Evolutionary conservation across 805 yeast species (phyloP).

Genomic region (Pichia deserticola): DNA sequence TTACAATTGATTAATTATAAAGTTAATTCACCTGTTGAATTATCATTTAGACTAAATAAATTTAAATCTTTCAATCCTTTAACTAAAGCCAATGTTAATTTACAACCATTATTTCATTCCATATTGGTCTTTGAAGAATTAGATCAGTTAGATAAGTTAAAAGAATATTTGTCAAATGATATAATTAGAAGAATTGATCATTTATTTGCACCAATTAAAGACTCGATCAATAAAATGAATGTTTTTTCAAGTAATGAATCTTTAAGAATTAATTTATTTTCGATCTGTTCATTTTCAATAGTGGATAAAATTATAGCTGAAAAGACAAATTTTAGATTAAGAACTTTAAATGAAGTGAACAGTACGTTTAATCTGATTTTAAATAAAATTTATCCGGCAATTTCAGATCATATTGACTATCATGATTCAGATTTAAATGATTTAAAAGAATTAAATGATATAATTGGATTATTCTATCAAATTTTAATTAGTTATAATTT

Average conservation of each 20-base stretch:
- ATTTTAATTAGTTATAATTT: constrained; percentile 69
- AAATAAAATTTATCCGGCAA: constrained; percentile 51
- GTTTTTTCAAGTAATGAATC: constrained; percentile 33
- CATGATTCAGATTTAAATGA: constrained; percentile 36
- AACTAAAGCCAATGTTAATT: constrained; percentile 43
- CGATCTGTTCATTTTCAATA: constrained; percentile 68
- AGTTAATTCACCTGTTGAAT: constrained; percentile 81
- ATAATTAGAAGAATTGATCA: constrained; percentile 63
- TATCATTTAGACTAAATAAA: constrained; percentile 52
- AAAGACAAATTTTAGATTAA: constrained; percentile 56
- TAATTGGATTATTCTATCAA: constrained; percentile 64
- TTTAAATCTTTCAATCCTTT: constrained; percentile 40
- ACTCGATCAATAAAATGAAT: constrained; percentile 28
- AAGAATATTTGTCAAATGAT: constrained; percentile 60
- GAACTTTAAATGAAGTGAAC: constrained; percentile 52
- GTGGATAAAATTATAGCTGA: constrained; percentile 63
- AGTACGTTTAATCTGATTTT: constrained; percentile 72
- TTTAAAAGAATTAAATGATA: constrained; percentile 48
- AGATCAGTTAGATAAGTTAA: constrained; percentile 54
- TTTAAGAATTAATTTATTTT: constrained; percentile 49
- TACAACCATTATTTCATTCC: constrained; percentile 76
- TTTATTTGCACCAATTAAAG: constrained; percentile 54
- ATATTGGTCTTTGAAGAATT: constrained; percentile 73
- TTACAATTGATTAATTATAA: constrained; percentile 47
- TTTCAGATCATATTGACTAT: constrained; percentile 40